phyloP scores from a whole-genome alignment of 2,329 filamentous ascomycete genomes.

The Aspergillus sp. region DNA sequence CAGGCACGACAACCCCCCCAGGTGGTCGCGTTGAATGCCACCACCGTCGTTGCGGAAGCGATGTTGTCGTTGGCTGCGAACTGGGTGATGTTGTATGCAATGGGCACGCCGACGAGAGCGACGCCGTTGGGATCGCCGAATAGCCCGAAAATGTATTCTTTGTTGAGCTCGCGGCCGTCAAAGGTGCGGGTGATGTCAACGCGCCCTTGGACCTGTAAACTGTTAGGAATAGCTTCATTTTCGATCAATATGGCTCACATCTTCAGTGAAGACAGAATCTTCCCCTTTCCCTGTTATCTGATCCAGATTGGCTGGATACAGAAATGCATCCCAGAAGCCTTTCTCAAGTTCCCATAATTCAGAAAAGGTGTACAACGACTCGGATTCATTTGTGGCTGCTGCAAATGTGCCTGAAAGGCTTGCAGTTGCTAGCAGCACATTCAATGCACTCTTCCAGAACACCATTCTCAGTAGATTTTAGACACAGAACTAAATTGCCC shows the following conservation, averaged over 20 bases:
- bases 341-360: constrained; percentile 19
- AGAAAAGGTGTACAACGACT: constrained; percentile 10
- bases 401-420: no score
- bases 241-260: constrained; percentile 7
- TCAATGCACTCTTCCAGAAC: no score
- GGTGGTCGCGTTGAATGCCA: constrained; percentile 19
- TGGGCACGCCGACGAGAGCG: constrained; percentile 17
- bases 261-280: constrained; percentile 15
- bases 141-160: constrained; percentile 23
- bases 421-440: no score
- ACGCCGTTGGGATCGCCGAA: constrained; percentile 15
- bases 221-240: no score
- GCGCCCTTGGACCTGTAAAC: constrained; percentile 18
- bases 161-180: constrained; percentile 19
- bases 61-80: constrained; percentile 18
- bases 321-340: constrained; percentile 18
- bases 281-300: constrained; percentile 15
- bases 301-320: constrained; percentile 18
- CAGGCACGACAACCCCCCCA: constrained; percentile 16
- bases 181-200: constrained; percentile 23
- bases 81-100: constrained; percentile 21
- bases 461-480: no score
- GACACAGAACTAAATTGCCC: no score
- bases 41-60: constrained; percentile 15
- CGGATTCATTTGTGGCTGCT: no score